These are phyloP conservation scores for Neonectria sp. DNA, from an alignment of 2,329 filamentous ascomycete genomes.

Conservation along the genomic window DNA sequence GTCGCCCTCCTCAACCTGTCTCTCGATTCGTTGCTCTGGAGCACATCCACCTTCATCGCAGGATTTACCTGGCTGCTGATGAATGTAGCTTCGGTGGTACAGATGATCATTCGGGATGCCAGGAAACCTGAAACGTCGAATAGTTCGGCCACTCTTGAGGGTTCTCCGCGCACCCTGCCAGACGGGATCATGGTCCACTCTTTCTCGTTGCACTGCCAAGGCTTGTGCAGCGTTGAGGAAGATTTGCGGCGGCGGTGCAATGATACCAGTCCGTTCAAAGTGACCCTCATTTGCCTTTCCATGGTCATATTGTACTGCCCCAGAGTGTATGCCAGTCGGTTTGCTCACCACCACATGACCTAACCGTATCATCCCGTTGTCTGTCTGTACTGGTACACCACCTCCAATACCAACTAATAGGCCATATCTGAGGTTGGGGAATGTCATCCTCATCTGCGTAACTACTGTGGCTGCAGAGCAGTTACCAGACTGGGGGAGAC, in stretches of 20 bases:
- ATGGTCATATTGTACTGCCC: conserved; percentile 40
- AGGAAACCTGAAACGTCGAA: conserved; percentile 25
- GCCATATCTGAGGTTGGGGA: conserved; percentile 46
- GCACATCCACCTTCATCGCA: conserved; percentile 32
- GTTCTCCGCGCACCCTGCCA: conserved; percentile 23
- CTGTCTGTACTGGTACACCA: conserved; percentile 36
- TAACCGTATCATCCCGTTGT: conserved; percentile 40
- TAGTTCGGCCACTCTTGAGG: background rate
- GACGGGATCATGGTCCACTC: conserved; percentile 23
- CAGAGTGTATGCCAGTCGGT: conserved; percentile 32
- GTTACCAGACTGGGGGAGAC: conserved; percentile 51
- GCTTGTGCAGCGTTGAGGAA: conserved; percentile 36
- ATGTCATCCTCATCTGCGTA: conserved; percentile 51
- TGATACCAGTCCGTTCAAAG: conserved; percentile 37
- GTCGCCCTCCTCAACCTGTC: conserved; percentile 22
- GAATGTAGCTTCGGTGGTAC: conserved; percentile 19
- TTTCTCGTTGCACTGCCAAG: conserved; percentile 19
- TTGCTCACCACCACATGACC: conserved; percentile 44
- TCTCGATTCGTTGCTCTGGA: conserved; percentile 17
- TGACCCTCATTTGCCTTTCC: conserved; percentile 34
- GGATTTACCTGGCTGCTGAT: conserved; percentile 15
- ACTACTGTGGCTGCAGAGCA: conserved; percentile 50
- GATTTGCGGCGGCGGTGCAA: conserved; percentile 27
- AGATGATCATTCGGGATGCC: conserved; percentile 28
- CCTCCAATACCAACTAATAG: conserved; percentile 46